phyloP scores from a whole-genome alignment of 225 moss, liverwort and hornwort species.

The Neckera pumila region DNA sequence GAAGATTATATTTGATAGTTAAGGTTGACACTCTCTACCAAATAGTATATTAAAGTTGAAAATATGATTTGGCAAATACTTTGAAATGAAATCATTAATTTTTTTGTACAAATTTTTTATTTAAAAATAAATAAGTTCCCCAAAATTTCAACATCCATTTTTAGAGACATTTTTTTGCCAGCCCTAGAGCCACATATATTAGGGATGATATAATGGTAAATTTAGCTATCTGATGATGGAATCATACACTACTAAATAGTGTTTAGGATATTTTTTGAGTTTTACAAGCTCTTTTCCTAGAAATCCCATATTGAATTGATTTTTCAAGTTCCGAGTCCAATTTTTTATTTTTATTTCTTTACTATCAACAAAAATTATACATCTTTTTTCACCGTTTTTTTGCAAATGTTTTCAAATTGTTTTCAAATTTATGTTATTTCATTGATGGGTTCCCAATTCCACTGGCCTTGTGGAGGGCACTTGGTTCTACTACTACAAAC shows the following conservation, averaged over 20 bases:
- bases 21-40: background rate
- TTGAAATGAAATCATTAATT: background rate
- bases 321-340: rapidly evolving
- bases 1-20: rapidly evolving
- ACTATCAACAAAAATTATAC: too few species aligned
- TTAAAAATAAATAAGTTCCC: background rate
- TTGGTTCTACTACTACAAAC: too few species aligned
- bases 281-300: background rate
- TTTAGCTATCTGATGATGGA: background rate
- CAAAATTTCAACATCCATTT: rapidly evolving
- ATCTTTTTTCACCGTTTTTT: background rate
- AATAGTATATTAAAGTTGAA: too few species aligned
- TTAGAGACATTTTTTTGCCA: background rate
- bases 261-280: rapidly evolving
- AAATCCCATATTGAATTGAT: background rate
- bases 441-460: background rate
- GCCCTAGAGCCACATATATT: too few species aligned
- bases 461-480: too few species aligned
- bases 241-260: rapidly evolving
- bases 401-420: background rate
- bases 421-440: background rate
- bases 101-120: background rate
- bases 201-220: rapidly evolving
- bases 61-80: background rate
- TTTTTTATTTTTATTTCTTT: background rate